These are phyloP conservation scores for Cubamyces lactineus DNA, from an alignment of 768 basidiomycete genomes.

Conservation along the genomic window DNA sequence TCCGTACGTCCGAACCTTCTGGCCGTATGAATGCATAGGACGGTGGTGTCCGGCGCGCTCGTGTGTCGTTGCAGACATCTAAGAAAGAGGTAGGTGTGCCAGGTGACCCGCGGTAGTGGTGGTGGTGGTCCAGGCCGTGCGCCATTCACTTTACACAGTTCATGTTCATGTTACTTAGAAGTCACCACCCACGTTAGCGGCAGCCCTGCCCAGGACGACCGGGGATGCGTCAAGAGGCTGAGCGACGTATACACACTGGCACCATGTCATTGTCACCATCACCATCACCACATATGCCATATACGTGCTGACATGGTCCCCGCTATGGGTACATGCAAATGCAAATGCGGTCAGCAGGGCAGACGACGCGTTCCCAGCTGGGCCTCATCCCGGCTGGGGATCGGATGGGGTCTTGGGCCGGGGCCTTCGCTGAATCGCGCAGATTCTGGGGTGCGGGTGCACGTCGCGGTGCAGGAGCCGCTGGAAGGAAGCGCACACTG, in stretches of 20 bases:
- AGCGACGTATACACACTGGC: too few relatives aligned
- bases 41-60: constrained; percentile 3
- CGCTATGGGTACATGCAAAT: background rate
- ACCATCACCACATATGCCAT: too few relatives aligned
- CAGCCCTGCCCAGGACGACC: too few relatives aligned
- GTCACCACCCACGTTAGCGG: background rate
- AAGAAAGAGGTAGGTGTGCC: too few relatives aligned
- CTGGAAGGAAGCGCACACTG: background rate
- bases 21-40: too few relatives aligned
- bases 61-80: background rate
- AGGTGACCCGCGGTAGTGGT: too few relatives aligned
- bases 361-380: constrained; percentile 1
- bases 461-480: background rate
- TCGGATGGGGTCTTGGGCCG: background rate
- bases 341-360: background rate
- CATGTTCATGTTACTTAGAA: too few relatives aligned
- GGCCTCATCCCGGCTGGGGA: background rate
- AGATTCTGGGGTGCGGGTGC: constrained; percentile 13
- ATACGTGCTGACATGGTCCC: background rate
- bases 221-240: too few relatives aligned
- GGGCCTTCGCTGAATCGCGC: constrained; percentile 5
- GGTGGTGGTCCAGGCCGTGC: background rate
- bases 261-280: too few relatives aligned
- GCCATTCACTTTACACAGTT: too few relatives aligned
- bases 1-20: too few relatives aligned